These are phyloP conservation scores for Rhodotorula toruloides DNA, from an alignment of 768 basidiomycete species.

Conservation along the genomic window DNA sequence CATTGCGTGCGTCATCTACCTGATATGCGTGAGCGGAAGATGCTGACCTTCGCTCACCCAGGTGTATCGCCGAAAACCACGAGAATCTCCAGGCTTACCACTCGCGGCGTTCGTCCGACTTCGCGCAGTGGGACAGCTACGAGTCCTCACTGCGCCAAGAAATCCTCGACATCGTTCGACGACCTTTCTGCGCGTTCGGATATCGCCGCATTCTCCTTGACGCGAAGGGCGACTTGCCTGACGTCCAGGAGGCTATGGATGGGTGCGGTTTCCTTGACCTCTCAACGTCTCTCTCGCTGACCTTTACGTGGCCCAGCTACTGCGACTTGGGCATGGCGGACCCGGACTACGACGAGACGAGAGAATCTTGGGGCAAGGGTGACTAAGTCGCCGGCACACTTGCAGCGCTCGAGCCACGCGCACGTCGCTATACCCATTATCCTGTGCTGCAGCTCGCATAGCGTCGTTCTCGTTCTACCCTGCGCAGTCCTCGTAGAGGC, in stretches of 20 bases:
- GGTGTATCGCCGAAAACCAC: conserved; percentile 31
- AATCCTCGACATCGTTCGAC: conserved; percentile 20
- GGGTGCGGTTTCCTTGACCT: background rate
- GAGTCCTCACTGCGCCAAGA: conserved; percentile 15
- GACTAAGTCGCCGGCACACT: no score
- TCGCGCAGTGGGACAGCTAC: conserved; percentile 29
- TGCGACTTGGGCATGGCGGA: conserved; percentile 16
- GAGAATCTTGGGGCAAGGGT: background rate
- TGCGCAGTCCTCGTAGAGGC: no score
- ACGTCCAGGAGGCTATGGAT: conserved; percentile 2
- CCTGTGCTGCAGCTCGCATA: background rate
- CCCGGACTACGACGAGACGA: conserved; percentile 6
- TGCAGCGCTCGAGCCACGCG: no score
- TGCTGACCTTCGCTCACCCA: background rate
- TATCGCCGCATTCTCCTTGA: conserved; percentile 22
- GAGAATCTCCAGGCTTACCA: conserved; percentile 28
- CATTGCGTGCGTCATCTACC: conserved; percentile 15
- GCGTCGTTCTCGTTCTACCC: background rate
- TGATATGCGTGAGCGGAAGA: no score
- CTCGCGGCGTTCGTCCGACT: conserved; percentile 24
- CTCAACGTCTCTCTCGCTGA: background rate
- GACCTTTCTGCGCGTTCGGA: conserved; percentile 33
- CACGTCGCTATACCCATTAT: background rate
- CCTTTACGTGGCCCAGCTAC: background rate
- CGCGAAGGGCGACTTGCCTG: conserved; percentile 1